Evolutionary conservation across 371 early-diverging fungal genomes (phyloP), one percentile per base, ranked within the genome.

Genomic region (Mortierella sp.): DNA sequence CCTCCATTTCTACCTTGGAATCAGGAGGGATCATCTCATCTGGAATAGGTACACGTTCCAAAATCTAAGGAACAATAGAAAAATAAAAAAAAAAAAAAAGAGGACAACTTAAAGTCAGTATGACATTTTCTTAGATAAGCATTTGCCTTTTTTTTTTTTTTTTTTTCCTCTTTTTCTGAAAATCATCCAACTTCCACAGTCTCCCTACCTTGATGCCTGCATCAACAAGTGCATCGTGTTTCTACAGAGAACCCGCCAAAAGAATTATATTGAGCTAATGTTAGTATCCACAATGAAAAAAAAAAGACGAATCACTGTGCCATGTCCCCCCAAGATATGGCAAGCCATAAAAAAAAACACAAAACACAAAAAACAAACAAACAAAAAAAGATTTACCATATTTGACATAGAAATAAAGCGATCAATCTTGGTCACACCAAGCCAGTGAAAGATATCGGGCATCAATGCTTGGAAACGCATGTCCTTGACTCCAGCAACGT

Each of bases 401-500:
- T 94, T 94, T 18, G 94, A 94, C 95, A 95, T 95, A 29, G 93
- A 93, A 84, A 97, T 96, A 89, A 98, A 94, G 45, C 94, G 87
- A 79, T 98, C 98, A 82, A 98, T 96, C 82, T 96, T 96, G 68
- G 90, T 89, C 72, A 98, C 94, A 26, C 98, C 97, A 25, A 98
- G 83, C 98, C 98, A 98, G 72, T 98, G 98, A 74, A 98, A 84
- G 5, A 97, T 96, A 81, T 98, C 98, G 16, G 98, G 98, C 98
- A 98, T 98, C 65, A 97, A 82, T 5, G 97, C 97, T 79, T 98
- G 98, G 94, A 97, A 98, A 18, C 98, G 87, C 95, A 96, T 95
- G 74, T 98, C 98, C 85, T 97, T 97, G 55, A 98, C 98, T 28
- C 98, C 98, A 15, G 98, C 98, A 74, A 98, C 92, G 74, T 91